A percentile compares a stretch with the other conserved stretches of the same genome.
Conservation (phyloP, 1,139 yeast species). For the Chernovozyma sophiae-reginae region DNA sequence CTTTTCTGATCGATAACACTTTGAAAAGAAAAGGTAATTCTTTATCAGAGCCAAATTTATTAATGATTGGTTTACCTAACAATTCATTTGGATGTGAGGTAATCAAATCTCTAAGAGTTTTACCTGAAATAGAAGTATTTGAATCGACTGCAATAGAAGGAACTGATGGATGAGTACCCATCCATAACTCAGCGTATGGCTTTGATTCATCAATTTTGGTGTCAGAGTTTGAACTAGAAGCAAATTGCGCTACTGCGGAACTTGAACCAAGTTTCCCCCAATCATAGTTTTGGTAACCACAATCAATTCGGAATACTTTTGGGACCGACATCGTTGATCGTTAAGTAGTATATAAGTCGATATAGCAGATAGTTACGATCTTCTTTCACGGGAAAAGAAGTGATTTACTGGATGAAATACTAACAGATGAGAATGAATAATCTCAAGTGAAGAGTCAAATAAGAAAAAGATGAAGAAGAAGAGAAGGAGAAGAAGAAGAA, state of each 20-base stretch:
- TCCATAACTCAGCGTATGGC: conserved; percentile 94
- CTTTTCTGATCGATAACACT: conserved; percentile 88
- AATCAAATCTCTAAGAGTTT: conserved; percentile 63
- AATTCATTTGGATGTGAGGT: conserved; percentile 53
- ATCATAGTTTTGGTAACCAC: conserved; percentile 68
- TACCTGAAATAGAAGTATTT: conserved; percentile 31
- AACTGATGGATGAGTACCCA: conserved; percentile 96
- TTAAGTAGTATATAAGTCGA: too few species aligned
- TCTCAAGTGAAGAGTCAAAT: too few species aligned
- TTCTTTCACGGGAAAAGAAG: too few species aligned
- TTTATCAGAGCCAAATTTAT: conserved; percentile 61
- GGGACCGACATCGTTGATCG: conserved; percentile 1
- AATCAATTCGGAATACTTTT: conserved; percentile 39
- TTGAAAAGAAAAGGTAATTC: conserved; percentile 91
- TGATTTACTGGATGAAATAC: too few species aligned
- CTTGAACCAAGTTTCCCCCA: conserved; percentile 86
- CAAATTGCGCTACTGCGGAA: conserved; percentile 88
- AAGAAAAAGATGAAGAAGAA: too few species aligned
- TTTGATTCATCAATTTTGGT: conserved; percentile 58
- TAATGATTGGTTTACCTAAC: conserved; percentile 54
- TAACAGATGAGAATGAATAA: too few species aligned
- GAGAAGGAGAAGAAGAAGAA: too few species aligned
- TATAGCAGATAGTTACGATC: too few species aligned
- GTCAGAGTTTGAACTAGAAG: conserved; percentile 62
- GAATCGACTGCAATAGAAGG: conserved; percentile 64